Evolutionary conservation across 192 early-diverging fungal species (phyloP), one percentile per base, ranked within the genome.

Genomic region (Podila horticola): DNA sequence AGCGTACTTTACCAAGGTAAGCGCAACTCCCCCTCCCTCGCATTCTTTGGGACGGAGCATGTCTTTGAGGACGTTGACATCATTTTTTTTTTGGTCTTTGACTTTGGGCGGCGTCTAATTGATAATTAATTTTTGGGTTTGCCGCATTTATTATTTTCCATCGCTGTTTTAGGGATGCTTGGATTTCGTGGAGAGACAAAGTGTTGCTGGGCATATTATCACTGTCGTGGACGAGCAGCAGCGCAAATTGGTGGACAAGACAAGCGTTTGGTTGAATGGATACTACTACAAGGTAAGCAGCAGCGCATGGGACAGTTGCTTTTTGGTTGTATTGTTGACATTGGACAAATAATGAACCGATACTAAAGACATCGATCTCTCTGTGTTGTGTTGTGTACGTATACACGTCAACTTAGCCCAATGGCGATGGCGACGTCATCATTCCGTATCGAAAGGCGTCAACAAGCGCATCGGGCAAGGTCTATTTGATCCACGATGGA

Each of bases 1-100:
- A 55, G 84, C 84, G 12, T 74, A 85, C 62, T 69, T 88, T 48
- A 76, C 83, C 55, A 86, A 86, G 79, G 85, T 85, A 83, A 55
- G 31, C 15, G n/a, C 10, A 17, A 15, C 9, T 1, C 15, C 15
- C 8, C 34, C 34, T 1, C 34, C 34, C 34, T 1, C 10, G 6
- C 17, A 24, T 7, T 45, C n/a, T 17, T 17, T 62, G 60, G 28
- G 24, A 58, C n/a, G 9, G 20, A 8, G 22, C 28, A 24, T 28
- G 4, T 17, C 13, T 45, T 15, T 45, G 36, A n/a, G n/a, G 36
- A 7, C 36, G 41, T 45, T 15, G 41, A 12, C 41, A 17, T 45
- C 36, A 38, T 15, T 41, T 15, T 15, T 24, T n/a, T 2, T 24
- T 20, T 55, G 52, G n/a, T n/a, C n/a, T n/a, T n/a, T 22, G 34